phyloP scores from a whole-genome alignment of 2,329 filamentous ascomycete genomes.

The Hymenoscyphus scutula region DNA sequence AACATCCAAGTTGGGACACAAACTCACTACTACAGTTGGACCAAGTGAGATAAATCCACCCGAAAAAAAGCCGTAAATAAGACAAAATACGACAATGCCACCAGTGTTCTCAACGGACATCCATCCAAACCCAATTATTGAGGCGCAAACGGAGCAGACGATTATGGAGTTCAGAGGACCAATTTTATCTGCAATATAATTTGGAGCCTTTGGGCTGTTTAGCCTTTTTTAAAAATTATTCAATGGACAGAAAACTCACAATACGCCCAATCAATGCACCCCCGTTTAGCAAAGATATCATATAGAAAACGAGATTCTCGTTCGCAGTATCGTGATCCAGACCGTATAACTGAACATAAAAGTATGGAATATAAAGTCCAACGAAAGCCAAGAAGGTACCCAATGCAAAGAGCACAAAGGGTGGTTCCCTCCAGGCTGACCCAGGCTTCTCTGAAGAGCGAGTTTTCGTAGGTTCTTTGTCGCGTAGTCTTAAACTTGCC shows the following conservation, averaged over 20 bases:
- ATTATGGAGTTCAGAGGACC: background rate
- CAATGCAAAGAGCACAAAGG: conserved; percentile 39
- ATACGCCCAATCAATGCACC: conserved; percentile 26
- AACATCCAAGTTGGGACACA: conserved; percentile 1
- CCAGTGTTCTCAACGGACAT: conserved; percentile 18
- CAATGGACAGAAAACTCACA: conserved; percentile 20
- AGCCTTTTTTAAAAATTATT: background rate
- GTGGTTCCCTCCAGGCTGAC: conserved; percentile 5
- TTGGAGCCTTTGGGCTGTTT: background rate
- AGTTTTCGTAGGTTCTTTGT: background rate
- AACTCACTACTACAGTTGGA: conserved; percentile 16
- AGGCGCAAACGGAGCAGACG: background rate
- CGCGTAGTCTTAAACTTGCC: conserved; percentile 44
- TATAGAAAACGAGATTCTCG: conserved; percentile 22
- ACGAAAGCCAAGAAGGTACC: conserved; percentile 45
- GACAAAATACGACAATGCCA: conserved; percentile 17
- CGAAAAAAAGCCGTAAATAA: conserved; percentile 25
- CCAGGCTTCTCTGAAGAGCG: background rate
- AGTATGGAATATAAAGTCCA: conserved; percentile 27
- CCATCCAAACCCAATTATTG: background rate
- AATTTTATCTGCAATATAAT: background rate
- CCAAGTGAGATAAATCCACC: conserved; percentile 21
- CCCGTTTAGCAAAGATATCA: conserved; percentile 24
- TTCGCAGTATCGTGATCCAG: conserved; percentile 1
- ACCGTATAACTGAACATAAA: conserved; percentile 24